phyloP scores from a whole-genome alignment of 306 rosid genomes.

The Senna siamea region DNA sequence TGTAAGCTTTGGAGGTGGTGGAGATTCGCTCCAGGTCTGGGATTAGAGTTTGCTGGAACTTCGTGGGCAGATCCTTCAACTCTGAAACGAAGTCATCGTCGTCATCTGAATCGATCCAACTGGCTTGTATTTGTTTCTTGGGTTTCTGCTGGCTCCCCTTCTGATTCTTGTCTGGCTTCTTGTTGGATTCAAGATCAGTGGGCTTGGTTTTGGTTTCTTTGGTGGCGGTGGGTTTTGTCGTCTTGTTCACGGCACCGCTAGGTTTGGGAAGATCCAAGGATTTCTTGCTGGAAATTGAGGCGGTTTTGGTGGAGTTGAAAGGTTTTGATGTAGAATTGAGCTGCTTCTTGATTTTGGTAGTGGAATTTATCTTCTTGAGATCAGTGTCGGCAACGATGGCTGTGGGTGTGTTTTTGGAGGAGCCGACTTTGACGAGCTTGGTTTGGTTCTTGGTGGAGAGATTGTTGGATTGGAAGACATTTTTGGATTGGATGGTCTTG shows the following conservation, averaged over 20 bases:
- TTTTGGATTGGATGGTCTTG: slow-evolving; percentile 36
- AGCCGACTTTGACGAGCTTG: slow-evolving; percentile 39
- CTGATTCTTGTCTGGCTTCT: slow-evolving; percentile 35
- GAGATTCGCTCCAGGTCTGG: slow-evolving; percentile 90
- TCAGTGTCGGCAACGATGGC: slow-evolving; percentile 28
- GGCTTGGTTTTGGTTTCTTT: slow-evolving; percentile 41
- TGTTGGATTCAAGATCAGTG: no score
- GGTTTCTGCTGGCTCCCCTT: slow-evolving; percentile 44
- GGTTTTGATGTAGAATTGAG: slow-evolving; percentile 64
- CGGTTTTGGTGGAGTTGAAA: slow-evolving; percentile 43
- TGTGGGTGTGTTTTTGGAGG: slow-evolving; percentile 39
- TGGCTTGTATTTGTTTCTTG: slow-evolving; percentile 52
- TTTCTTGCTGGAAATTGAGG: slow-evolving; percentile 49
- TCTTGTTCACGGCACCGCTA: slow-evolving; percentile 61
- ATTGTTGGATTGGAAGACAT: slow-evolving; percentile 30
- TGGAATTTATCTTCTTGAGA: slow-evolving; percentile 65
- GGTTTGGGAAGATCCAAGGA: slow-evolving; percentile 58
- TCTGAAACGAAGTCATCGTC: slow-evolving; percentile 63
- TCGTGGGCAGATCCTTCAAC: slow-evolving; percentile 64
- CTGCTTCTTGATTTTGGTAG: slow-evolving; percentile 58
- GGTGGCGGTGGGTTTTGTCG: slow-evolving; percentile 58
- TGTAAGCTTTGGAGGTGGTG: slow-evolving; percentile 69
- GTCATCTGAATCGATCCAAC: slow-evolving; percentile 62
- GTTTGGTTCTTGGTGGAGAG: slow-evolving; percentile 50
- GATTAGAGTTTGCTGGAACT: slow-evolving; percentile 65